Conservation (phyloP, 257 asterid species). For the Primulina eburnea region DNA sequence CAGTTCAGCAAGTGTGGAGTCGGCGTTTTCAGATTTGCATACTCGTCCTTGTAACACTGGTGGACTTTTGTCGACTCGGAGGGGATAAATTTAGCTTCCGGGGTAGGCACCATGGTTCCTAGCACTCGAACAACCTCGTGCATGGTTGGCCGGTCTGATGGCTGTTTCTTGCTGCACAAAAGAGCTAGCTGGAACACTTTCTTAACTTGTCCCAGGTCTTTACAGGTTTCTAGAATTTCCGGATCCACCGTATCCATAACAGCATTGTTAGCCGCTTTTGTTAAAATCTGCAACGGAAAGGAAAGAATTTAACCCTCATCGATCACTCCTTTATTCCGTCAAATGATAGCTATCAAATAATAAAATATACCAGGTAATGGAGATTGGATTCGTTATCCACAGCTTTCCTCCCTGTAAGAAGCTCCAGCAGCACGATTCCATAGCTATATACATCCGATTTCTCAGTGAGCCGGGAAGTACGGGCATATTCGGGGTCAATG, state of each 20-base stretch:
- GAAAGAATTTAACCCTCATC: not conserved
- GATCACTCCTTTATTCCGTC: too few species aligned
- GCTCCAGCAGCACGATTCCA: slow-evolving; percentile 77
- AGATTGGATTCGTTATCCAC: slow-evolving; percentile 89
- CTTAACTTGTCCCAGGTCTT: slow-evolving; percentile 79
- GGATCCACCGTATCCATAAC: slow-evolving; percentile 92
- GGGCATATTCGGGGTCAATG: slow-evolving; percentile 96
- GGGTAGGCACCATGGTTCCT: slow-evolving; percentile 42
- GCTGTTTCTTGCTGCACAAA: slow-evolving; percentile 80
- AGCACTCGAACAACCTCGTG: slow-evolving; percentile 86
- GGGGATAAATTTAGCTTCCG: slow-evolving; percentile 29
- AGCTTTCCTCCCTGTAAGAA: slow-evolving; percentile 84
- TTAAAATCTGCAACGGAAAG: slow-evolving; percentile 44
- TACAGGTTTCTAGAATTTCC: slow-evolving; percentile 69
- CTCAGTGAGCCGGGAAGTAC: slow-evolving; percentile 87
- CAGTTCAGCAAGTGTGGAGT: slow-evolving; percentile 84
- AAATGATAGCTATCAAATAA: not conserved
- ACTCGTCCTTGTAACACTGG: slow-evolving; percentile 77
- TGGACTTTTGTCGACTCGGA: slow-evolving; percentile 41
- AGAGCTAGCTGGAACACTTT: slow-evolving; percentile 94
- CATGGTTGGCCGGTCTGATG: slow-evolving; percentile 84
- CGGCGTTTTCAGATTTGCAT: slow-evolving; percentile 57
- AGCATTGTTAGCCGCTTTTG: slow-evolving; percentile 71
- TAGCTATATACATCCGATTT: slow-evolving; percentile 91
- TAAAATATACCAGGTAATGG: slow-evolving; percentile 61